phyloP scores from a whole-genome alignment of 805 yeast species.

The Suhomyces sp. region DNA sequence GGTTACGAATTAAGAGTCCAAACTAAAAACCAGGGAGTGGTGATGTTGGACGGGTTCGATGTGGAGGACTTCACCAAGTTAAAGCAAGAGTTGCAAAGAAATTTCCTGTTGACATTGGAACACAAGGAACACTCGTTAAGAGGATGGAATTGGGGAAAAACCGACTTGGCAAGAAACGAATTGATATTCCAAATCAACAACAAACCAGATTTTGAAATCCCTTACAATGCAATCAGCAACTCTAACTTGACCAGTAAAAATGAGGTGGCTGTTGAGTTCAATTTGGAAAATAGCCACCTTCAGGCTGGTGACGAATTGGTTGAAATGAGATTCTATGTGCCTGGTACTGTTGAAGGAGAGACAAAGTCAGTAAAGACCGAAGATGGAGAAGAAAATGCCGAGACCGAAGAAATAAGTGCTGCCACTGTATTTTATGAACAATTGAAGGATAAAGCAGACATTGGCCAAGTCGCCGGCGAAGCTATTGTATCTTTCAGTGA shows the following conservation, averaged over 20 bases:
- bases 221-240: constrained; percentile 75
- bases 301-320: constrained; percentile 94
- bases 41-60: constrained; percentile 89
- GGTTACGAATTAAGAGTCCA: constrained; percentile 88
- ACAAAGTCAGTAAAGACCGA: constrained; percentile 27
- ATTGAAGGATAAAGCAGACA: constrained; percentile 87
- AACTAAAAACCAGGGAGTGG: constrained; percentile 83
- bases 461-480: constrained; percentile 92
- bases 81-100: constrained; percentile 78
- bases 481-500: constrained; percentile 92
- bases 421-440: constrained; percentile 89
- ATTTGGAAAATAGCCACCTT: constrained; percentile 53
- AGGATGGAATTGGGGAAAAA: constrained; percentile 99
- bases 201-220: constrained; percentile 88
- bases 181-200: constrained; percentile 81
- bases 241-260: constrained; percentile 87
- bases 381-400: constrained; percentile 18
- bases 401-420: constrained; percentile 51
- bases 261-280: constrained; percentile 90
- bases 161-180: constrained; percentile 90
- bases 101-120: constrained; percentile 71
- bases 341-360: constrained; percentile 70
- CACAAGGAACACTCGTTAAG: constrained; percentile 86
- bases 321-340: constrained; percentile 89
- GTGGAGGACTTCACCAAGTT: constrained; percentile 74